Conservation (phyloP, 257 asterid species). For the Rauvolfia tetraphylla region DNA sequence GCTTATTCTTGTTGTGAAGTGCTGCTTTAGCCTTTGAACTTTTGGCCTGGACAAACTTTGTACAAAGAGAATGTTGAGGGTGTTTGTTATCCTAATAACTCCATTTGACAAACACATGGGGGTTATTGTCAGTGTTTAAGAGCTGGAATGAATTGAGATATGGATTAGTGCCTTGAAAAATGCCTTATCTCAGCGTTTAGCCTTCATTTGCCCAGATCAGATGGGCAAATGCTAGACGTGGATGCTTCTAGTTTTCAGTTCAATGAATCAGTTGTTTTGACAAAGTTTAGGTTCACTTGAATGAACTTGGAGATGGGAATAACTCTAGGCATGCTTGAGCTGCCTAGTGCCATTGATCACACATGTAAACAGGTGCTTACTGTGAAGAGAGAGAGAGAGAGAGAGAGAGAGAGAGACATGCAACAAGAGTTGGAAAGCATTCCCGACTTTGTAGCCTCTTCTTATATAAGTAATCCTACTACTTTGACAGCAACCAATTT, state of each 20-base stretch:
- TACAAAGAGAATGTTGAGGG: not conserved
- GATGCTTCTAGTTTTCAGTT: not conserved
- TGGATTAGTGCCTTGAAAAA: not conserved
- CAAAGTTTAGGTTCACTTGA: not conserved
- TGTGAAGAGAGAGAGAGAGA: not conserved
- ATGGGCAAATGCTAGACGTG: not conserved
- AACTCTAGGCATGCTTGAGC: not conserved
- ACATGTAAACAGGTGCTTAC: not conserved
- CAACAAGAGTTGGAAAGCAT: no score
- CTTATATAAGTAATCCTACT: not conserved
- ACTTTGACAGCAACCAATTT: not conserved
- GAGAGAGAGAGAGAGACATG: not conserved
- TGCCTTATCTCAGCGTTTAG: not conserved
- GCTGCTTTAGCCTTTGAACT: slow-evolving; percentile 3
- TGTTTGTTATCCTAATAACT: not conserved
- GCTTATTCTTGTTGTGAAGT: not conserved
- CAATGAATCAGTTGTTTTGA: not conserved
- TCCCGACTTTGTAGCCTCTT: not conserved
- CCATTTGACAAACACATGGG: not conserved
- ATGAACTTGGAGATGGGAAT: not conserved
- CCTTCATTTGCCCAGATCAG: not conserved
- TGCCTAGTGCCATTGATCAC: not conserved
- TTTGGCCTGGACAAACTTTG: not conserved
- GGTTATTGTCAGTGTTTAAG: not conserved
- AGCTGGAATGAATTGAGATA: not conserved